Percentiles rank a stretch among this genome's conserved stretches.
Evolutionary conservation across 2,329 filamentous ascomycete species (phyloP).

Genomic region (Fusarium sp.): DNA sequence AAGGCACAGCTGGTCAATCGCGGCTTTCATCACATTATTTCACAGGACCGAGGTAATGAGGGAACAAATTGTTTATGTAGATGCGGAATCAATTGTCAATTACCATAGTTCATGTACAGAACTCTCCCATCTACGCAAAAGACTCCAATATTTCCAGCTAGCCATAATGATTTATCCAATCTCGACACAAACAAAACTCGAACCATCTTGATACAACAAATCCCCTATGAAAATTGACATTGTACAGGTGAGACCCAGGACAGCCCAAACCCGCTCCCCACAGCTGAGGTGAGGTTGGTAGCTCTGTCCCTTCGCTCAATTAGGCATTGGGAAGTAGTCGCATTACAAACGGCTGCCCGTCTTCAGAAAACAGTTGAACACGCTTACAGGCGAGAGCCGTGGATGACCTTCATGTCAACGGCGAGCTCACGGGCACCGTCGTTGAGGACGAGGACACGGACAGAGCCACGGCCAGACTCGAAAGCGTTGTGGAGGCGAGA

Average conservation of each 20-base stretch:
- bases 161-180: constrained; percentile 52
- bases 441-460: constrained; percentile 95
- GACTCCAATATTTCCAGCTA: constrained; percentile 54
- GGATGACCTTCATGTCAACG: constrained; percentile 99
- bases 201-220: constrained; percentile 47
- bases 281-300: constrained; percentile 29
- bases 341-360: constrained; percentile 42
- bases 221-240: constrained; percentile 31
- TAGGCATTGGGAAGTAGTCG: constrained; percentile 38
- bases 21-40: background rate
- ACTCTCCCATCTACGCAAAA: constrained; percentile 57
- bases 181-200: constrained; percentile 46
- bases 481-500: constrained; percentile 84
- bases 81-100: constrained; percentile 51
- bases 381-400: constrained; percentile 76
- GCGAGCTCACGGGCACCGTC: constrained; percentile 94
- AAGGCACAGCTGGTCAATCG: background rate
- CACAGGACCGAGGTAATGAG: background rate
- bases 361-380: constrained; percentile 37
- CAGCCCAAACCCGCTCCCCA: constrained; percentile 29
- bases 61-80: constrained; percentile 7
- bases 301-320: constrained; percentile 33
- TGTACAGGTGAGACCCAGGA: constrained; percentile 40
- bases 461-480: constrained; percentile 89
- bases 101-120: constrained; percentile 58